Conservation (phyloP, 2,329 filamentous ascomycete species). For the Aspergillus sp. region DNA sequence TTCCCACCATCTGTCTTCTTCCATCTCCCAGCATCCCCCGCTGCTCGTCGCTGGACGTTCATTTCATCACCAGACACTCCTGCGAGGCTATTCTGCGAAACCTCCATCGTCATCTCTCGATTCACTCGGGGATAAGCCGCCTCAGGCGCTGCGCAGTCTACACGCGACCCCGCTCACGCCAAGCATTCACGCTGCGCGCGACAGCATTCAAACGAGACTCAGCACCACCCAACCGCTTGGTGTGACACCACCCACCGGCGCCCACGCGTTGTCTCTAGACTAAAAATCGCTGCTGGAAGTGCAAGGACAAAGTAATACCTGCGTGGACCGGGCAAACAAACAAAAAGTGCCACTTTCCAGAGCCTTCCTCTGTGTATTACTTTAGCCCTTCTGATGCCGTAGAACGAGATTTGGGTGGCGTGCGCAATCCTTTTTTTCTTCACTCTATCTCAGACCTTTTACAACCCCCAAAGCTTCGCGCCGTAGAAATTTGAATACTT, state of each 20-base stretch:
- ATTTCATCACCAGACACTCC: background rate
- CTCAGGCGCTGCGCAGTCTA: constrained; percentile 6
- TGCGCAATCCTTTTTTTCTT: constrained; percentile 24
- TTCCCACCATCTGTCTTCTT: constrained; percentile 9
- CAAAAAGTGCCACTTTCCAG: constrained; percentile 30
- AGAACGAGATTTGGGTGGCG: constrained; percentile 39
- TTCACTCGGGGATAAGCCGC: background rate
- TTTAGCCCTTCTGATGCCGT: constrained; percentile 42
- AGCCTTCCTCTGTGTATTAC: constrained; percentile 44
- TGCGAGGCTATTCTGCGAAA: background rate
- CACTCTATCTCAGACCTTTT: constrained; percentile 13
- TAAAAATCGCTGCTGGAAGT: constrained; percentile 22
- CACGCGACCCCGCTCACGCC: constrained; percentile 35
- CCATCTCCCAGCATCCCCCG: constrained; percentile 2
- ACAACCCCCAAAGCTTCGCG: constrained; percentile 25
- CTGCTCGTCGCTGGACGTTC: constrained; percentile 1
- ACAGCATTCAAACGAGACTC: constrained; percentile 25
- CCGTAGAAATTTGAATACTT: constrained; percentile 41
- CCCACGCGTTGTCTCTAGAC: constrained; percentile 21
- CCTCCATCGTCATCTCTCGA: background rate
- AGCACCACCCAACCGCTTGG: constrained; percentile 16
- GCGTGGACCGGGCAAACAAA: constrained; percentile 26
- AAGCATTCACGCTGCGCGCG: constrained; percentile 29
- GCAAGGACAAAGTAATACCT: constrained; percentile 37
- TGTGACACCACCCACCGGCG: constrained; percentile 17